Evolutionary conservation across 371 early-diverging fungal species (phyloP).

Genomic region (Mortierella polycephala): DNA sequence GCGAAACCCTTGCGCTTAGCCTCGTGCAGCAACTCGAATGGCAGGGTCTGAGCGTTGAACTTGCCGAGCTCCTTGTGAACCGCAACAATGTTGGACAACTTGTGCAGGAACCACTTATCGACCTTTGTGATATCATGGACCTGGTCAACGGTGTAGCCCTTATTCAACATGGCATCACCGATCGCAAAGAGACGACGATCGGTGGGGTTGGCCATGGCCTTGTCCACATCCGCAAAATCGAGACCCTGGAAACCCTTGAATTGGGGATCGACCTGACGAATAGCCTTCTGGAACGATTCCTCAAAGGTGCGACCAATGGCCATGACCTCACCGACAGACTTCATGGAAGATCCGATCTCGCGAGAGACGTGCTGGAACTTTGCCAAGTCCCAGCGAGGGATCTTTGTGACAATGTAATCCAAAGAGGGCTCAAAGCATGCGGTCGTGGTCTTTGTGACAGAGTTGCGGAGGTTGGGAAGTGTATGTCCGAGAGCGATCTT

Average conservation of each 20-base stretch:
- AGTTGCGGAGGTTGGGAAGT: conserved; percentile 87
- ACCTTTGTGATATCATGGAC: conserved; percentile 91
- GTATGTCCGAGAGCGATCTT: conserved; percentile 90
- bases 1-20: conserved; percentile 93
- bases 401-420: conserved; percentile 94
- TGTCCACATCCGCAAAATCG: conserved; percentile 72
- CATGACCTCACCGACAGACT: conserved; percentile 97
- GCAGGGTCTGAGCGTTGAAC: conserved; percentile 60
- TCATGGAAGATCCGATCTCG: conserved; percentile 89
- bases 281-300: conserved; percentile 93
- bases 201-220: conserved; percentile 79
- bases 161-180: conserved; percentile 88
- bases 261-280: conserved; percentile 77
- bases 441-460: conserved; percentile 90
- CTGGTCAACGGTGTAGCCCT: conserved; percentile 83
- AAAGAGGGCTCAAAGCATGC: conserved; percentile 96
- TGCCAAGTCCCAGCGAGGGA: conserved; percentile 95
- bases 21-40: conserved; percentile 63
- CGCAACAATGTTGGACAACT: conserved; percentile 86
- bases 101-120: conserved; percentile 96
- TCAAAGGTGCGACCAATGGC: conserved; percentile 96
- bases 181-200: conserved; percentile 93
- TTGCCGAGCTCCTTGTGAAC: conserved; percentile 67
- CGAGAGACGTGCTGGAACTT: conserved; percentile 91
- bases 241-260: conserved; percentile 77